Conservation (phyloP, 306 rosid genomes). For the Dalbergia cochinchinensis region DNA sequence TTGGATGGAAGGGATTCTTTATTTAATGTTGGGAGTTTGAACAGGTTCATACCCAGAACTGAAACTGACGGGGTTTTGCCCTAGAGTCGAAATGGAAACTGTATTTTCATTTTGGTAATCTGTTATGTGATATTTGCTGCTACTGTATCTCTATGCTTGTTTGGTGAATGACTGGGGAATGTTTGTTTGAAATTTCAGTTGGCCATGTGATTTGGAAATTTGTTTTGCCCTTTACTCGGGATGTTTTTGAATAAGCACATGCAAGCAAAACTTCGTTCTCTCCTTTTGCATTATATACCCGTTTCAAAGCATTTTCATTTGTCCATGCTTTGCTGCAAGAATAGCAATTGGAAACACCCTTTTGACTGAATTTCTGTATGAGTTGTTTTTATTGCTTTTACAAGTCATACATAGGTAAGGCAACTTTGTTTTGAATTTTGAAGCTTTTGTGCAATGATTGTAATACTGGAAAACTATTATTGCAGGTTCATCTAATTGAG, state of each 20-base stretch:
- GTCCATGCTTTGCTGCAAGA: constrained; percentile 2
- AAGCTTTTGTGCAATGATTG: constrained; percentile 7
- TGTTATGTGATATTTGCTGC: constrained; percentile 5
- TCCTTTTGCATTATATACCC: not conserved
- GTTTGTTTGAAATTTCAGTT: not conserved
- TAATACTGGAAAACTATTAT: not conserved
- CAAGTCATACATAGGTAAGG: not conserved
- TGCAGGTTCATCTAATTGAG: constrained; percentile 98
- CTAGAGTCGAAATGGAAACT: not conserved
- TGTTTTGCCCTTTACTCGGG: not conserved
- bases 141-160: constrained; percentile 12
- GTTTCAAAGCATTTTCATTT: not conserved
- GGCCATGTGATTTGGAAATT: not conserved
- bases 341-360: constrained; percentile 3
- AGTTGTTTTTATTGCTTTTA: not conserved
- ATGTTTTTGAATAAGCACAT: not conserved
- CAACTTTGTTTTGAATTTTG: not conserved
- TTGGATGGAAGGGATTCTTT: not conserved
- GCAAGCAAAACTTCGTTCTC: constrained; percentile 19
- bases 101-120: constrained; percentile 7
- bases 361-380: not conserved
- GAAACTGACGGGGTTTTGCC: not conserved
- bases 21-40: not conserved
- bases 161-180: not conserved
- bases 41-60: not conserved